phyloP scores from a whole-genome alignment of 306 rosid genomes.

The Dryas drummondii region DNA sequence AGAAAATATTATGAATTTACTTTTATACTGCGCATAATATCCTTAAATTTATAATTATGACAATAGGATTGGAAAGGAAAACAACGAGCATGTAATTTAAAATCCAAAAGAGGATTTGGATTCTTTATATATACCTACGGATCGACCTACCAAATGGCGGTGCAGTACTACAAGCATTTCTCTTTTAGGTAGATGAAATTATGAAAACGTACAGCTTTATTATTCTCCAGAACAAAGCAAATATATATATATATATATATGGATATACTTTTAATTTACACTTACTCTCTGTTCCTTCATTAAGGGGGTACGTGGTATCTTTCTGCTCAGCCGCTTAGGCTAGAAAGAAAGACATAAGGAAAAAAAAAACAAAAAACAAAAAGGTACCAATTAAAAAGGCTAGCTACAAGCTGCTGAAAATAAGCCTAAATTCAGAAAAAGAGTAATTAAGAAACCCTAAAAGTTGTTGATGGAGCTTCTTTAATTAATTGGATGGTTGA shows the following conservation, averaged over 20 bases:
- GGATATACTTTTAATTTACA: constrained; percentile 1
- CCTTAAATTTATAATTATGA: too few species aligned
- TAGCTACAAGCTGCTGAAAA: neutral
- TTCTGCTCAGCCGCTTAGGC: constrained; percentile 1
- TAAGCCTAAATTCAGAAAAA: constrained; percentile 1
- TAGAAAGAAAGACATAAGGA: neutral
- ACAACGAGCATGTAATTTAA: too few species aligned
- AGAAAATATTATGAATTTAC: too few species aligned
- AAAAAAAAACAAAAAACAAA: neutral
- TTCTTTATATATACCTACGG: too few species aligned
- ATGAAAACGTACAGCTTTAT: neutral
- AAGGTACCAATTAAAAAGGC: neutral
- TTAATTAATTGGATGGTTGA: too few species aligned
- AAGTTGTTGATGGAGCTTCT: too few species aligned
- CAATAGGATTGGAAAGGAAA: too few species aligned
- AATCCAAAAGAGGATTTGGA: too few species aligned
- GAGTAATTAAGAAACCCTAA: neutral
- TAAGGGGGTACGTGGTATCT: neutral
- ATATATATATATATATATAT: neutral
- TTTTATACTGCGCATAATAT: too few species aligned
- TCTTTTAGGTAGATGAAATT: neutral
- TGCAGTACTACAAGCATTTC: neutral
- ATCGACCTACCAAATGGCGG: neutral
- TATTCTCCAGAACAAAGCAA: constrained; percentile 7
- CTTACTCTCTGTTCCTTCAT: neutral